These are phyloP conservation scores for Saccharomycopsis sp. DNA, from an alignment of 805 yeast species.

Conservation along the genomic window DNA sequence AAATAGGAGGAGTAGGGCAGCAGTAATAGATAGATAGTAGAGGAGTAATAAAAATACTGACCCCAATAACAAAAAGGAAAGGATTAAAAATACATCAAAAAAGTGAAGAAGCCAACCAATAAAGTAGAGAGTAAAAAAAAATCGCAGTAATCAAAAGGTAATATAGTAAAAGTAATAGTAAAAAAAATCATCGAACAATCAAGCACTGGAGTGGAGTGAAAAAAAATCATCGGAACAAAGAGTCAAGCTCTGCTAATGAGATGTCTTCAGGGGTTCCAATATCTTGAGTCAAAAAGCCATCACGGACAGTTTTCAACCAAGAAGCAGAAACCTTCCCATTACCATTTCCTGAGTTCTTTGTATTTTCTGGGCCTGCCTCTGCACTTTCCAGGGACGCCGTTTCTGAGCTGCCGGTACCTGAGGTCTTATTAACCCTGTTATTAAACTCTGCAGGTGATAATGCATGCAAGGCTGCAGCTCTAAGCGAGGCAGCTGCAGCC, in stretches of 20 bases:
- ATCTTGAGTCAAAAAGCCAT: constrained; percentile 73
- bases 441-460: constrained; percentile 35
- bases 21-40: background rate
- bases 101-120: background rate
- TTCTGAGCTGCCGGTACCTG: constrained; percentile 23
- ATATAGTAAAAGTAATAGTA: background rate
- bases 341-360: background rate
- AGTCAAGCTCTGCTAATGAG: constrained; percentile 62
- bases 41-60: background rate
- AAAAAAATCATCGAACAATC: background rate
- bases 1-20: background rate
- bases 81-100: background rate
- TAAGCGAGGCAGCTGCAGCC: constrained; percentile 53
- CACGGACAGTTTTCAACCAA: constrained; percentile 69
- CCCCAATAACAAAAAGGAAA: background rate
- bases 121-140: background rate
- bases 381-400: constrained; percentile 22
- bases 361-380: constrained; percentile 24
- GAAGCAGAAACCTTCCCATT: constrained; percentile 36
- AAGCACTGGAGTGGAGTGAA: background rate
- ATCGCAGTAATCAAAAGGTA: background rate
- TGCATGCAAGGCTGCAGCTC: constrained; percentile 53
- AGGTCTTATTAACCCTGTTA: constrained; percentile 27
- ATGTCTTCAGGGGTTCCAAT: constrained; percentile 75
- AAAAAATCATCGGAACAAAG: constrained; percentile 32